Conservation (phyloP, 2,329 filamentous ascomycete species). For the Coccinonectria pachysandricola region DNA sequence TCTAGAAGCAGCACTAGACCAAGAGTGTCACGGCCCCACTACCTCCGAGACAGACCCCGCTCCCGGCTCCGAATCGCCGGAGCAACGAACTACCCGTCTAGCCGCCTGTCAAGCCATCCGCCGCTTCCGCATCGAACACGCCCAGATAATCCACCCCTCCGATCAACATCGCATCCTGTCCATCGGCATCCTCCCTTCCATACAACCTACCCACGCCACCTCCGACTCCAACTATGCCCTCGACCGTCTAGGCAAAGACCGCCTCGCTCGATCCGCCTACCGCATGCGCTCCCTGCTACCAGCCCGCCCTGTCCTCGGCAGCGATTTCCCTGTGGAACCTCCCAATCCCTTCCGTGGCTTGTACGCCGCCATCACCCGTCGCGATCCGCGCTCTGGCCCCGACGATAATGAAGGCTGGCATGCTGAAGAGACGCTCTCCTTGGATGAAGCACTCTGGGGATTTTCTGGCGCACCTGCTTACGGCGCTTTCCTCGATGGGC, state of each 20-base stretch:
- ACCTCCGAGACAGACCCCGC: slow-evolving; percentile 8
- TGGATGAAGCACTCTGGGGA: slow-evolving; percentile 50
- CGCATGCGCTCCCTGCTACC: slow-evolving; percentile 53
- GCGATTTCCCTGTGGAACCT: slow-evolving; percentile 63
- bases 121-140: slow-evolving; percentile 60
- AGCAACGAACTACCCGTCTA: slow-evolving; percentile 18
- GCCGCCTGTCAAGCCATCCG: slow-evolving; percentile 40
- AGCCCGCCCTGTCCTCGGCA: slow-evolving; percentile 48
- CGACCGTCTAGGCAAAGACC: slow-evolving; percentile 43
- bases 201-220: slow-evolving; percentile 64
- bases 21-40: slow-evolving; percentile 35
- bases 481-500: slow-evolving; percentile 48
- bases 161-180: slow-evolving; percentile 51
- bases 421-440: slow-evolving; percentile 44
- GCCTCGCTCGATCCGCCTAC: slow-evolving; percentile 49
- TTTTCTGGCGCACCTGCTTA: slow-evolving; percentile 52
- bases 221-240: slow-evolving; percentile 61
- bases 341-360: slow-evolving; percentile 58
- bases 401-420: slow-evolving; percentile 47
- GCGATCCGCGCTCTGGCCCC: slow-evolving; percentile 45
- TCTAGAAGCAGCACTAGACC: slow-evolving; percentile 44
- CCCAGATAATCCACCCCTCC: slow-evolving; percentile 57
- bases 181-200: slow-evolving; percentile 54
- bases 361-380: slow-evolving; percentile 55
- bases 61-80: slow-evolving; percentile 2